Evolutionary conservation across 192 early-diverging fungal species (phyloP).

Genomic region (Podila horticola): DNA sequence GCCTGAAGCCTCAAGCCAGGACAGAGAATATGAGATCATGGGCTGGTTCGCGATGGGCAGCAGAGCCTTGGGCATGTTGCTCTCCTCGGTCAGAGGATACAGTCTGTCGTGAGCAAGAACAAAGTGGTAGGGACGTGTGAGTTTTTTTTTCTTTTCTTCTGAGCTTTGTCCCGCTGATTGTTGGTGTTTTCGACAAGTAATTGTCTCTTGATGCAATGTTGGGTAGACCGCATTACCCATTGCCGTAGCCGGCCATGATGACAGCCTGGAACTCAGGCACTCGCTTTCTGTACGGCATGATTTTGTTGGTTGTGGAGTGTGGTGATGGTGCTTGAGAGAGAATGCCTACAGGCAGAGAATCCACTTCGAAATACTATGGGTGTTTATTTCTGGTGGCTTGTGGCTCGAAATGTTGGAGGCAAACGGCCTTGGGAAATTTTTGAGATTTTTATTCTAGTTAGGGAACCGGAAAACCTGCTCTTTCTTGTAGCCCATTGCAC

Average conservation of each 20-base stretch:
- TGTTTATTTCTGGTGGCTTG: conserved; percentile 9
- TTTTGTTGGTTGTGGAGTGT: not conserved
- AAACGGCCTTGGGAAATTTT: not conserved
- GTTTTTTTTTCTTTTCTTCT: too few species aligned
- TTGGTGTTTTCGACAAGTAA: not conserved
- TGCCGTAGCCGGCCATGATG: conserved; percentile 72
- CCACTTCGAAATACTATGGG: not conserved
- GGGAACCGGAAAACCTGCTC: conserved; percentile 72
- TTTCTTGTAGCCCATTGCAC: conserved; percentile 60
- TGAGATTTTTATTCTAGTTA: conserved; percentile 20
- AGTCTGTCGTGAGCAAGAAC: conserved; percentile 56
- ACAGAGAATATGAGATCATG: conserved; percentile 91
- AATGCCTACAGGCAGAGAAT: not conserved
- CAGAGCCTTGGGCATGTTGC: conserved; percentile 91
- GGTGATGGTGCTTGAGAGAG: not conserved
- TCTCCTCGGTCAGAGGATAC: conserved; percentile 82
- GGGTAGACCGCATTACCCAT: conserved; percentile 56
- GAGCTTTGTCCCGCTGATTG: not conserved
- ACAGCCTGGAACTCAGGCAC: conserved; percentile 75
- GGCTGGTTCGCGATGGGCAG: conserved; percentile 95
- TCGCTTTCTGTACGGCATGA: conserved; percentile 49
- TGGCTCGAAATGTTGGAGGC: too few species aligned
- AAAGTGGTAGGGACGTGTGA: not conserved
- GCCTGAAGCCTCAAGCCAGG: conserved; percentile 93
- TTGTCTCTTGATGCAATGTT: not conserved